Percentiles rank a stretch among this genome's conserved stretches.
phyloP scores from a whole-genome alignment of 2,329 filamentous ascomycete genomes.

The Pseudodiploospora longispora region DNA sequence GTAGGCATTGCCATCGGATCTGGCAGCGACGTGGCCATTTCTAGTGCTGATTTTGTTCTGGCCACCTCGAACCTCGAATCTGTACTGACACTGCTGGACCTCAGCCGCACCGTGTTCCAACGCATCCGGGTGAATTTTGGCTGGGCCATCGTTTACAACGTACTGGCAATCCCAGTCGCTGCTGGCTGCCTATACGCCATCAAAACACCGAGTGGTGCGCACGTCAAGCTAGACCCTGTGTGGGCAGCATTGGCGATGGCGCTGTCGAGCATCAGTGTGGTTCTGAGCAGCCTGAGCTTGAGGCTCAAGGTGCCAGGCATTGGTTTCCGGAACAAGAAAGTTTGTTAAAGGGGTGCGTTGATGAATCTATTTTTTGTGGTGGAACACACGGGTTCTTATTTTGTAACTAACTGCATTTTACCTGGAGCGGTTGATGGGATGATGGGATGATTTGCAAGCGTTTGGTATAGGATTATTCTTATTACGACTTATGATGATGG shows the following conservation, averaged over 20 bases:
- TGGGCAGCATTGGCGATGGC: conserved; percentile 95
- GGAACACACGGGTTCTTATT: too few species aligned
- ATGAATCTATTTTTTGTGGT: too few species aligned
- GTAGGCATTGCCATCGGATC: conserved; percentile 78
- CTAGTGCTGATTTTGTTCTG: conserved; percentile 73
- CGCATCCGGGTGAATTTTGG: conserved; percentile 78
- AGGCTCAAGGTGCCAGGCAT: conserved; percentile 39
- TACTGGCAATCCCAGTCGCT: conserved; percentile 69
- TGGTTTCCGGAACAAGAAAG: conserved; percentile 28
- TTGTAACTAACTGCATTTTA: too few species aligned
- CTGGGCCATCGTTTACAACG: conserved; percentile 80
- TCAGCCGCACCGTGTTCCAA: conserved; percentile 64
- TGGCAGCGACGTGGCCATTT: conserved; percentile 77
- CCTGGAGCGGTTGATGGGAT: too few species aligned
- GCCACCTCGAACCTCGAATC: conserved; percentile 62
- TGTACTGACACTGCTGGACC: conserved; percentile 64
- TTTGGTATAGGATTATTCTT: too few species aligned
- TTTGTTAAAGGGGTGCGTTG: not conserved
- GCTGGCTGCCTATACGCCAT: conserved; percentile 68
- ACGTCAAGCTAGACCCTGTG: conserved; percentile 62
- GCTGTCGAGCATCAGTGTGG: conserved; percentile 81
- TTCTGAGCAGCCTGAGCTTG: conserved; percentile 70
- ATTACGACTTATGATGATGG: too few species aligned
- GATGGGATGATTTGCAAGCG: too few species aligned
- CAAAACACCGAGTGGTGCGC: conserved; percentile 35